Base-by-base conservation (phyloP, 306 rosid species). In the Vigna reflexopilosa region DNA sequence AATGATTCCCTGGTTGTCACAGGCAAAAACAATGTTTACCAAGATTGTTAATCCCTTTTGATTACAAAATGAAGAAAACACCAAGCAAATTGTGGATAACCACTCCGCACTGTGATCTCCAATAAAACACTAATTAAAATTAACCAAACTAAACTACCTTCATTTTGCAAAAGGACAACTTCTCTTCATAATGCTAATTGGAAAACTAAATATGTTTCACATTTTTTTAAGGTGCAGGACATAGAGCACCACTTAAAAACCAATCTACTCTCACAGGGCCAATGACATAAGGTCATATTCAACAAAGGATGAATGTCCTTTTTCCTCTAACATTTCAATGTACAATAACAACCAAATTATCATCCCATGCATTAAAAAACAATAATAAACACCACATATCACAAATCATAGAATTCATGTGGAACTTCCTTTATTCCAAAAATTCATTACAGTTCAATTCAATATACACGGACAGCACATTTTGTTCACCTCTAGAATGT, bases 401-500 rank as follows among this genome's bases (percentile, higher is more conserved):
- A 59, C 19, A 19, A 57, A 28, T 48, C 52, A 64, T 8, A 5
- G 34, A 47, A 4, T 77, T 58, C 4, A 44, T 67, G 47, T 48
- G 1, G 47, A 81, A 68, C 17, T 51, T 81, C 67, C 49, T 51
- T 54, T 63, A 65, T 68, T 62, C 70, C 19, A 38, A 51, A 36
- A 51, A 45, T 55, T 44, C 56, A 64, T 85, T 89, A 83, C 84
- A 88, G 76, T 76, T 58, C 81, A 86, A 81, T 57, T 75, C 79
- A 73, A 76, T 50, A 77, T 70, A 45, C 81, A 59, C 73, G 86
- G 78, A 4, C 77, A 82, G 57, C 77, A 83, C 80, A 83, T 70
- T 56, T 75, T 75, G 86, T 88, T 96, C 98, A 96, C 99, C 99
- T 96, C 99, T 38, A 96, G 40, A 82, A 96, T 93, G 84, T 96